Percentiles rank a stretch among this genome's conserved stretches.
phyloP scores from a whole-genome alignment of 352 stramenopile genomes.

The Blastocystis hominis region DNA sequence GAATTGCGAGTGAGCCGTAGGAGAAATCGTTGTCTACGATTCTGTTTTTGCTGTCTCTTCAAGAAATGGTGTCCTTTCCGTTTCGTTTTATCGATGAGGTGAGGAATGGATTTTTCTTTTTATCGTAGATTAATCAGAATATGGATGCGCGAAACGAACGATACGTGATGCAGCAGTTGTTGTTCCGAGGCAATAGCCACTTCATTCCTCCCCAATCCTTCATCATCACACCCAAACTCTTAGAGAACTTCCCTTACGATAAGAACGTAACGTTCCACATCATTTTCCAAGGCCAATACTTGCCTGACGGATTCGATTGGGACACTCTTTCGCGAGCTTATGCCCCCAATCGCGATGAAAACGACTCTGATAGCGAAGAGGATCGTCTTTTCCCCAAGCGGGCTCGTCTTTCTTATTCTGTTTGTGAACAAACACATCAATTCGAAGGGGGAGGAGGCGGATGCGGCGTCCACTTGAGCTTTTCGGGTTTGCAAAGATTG shows the following conservation, averaged over 20 bases:
- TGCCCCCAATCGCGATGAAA: background rate
- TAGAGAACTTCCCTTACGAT: conserved; percentile 65
- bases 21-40: conserved; percentile 77
- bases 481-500: conserved; percentile 56
- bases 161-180: conserved; percentile 72
- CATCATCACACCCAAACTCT: conserved; percentile 78
- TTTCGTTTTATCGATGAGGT: conserved; percentile 76
- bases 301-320: conserved; percentile 3
- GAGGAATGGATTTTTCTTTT: background rate
- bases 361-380: background rate
- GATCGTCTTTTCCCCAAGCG: background rate
- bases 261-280: conserved; percentile 71
- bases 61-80: conserved; percentile 70
- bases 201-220: conserved; percentile 69
- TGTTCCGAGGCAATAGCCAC: conserved; percentile 63
- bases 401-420: background rate
- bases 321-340: background rate
- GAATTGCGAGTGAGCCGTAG: background rate
- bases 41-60: conserved; percentile 79
- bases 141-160: conserved; percentile 78
- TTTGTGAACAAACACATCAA: background rate
- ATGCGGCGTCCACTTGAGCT: conserved; percentile 60
- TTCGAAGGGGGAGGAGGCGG: background rate
- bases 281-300: conserved; percentile 71
- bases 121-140: conserved; percentile 76